Conservation (phyloP, 2,329 filamentous ascomycete genomes). For the Fusarium sp. region DNA sequence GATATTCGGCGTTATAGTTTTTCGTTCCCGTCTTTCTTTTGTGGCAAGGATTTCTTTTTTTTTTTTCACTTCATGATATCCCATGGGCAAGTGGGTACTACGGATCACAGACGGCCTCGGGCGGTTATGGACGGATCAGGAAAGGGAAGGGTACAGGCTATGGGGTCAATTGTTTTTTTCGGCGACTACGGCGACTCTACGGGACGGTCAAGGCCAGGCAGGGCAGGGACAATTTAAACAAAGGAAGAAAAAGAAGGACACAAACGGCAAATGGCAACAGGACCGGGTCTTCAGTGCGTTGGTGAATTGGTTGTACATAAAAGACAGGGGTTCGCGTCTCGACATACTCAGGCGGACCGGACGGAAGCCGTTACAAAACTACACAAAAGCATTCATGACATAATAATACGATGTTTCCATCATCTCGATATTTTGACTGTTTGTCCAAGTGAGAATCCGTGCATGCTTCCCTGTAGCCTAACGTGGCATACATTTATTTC, state of each 20-base stretch:
- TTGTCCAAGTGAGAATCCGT: neutral
- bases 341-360: constrained; percentile 12
- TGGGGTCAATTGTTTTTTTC: constrained; percentile 29
- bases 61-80: constrained; percentile 40
- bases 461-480: neutral
- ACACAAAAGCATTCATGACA: constrained; percentile 31
- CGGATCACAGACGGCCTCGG: constrained; percentile 29
- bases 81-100: constrained; percentile 38
- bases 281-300: constrained; percentile 33
- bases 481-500: neutral
- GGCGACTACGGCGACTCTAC: constrained; percentile 31
- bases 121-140: constrained; percentile 35
- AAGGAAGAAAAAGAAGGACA: constrained; percentile 9
- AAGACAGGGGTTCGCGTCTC: constrained; percentile 12
- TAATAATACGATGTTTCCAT: constrained; percentile 28
- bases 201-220: constrained; percentile 20
- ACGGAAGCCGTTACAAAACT: constrained; percentile 10
- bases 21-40: constrained; percentile 31
- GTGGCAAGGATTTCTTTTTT: constrained; percentile 28
- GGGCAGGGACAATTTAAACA: constrained; percentile 15
- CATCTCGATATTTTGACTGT: neutral
- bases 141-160: constrained; percentile 25
- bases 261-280: constrained; percentile 36
- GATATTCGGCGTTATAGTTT: constrained; percentile 38
- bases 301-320: constrained; percentile 33